Conservation (phyloP, 2,329 filamentous ascomycete genomes). For the Pestalotiopsis fici region DNA sequence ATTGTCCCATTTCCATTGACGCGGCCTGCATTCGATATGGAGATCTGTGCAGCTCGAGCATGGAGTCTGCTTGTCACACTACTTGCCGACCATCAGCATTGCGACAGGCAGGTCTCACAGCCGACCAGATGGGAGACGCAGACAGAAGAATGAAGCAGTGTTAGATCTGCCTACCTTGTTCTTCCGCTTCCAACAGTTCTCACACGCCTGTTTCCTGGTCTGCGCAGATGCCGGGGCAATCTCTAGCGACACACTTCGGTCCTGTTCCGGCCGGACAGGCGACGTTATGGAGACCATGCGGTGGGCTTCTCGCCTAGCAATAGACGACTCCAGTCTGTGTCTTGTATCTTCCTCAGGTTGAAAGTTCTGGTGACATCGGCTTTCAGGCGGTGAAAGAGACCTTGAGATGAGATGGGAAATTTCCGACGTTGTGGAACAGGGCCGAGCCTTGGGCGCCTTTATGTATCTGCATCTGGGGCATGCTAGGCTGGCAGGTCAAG, state of each 20-base stretch:
- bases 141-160: background rate
- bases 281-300: background rate
- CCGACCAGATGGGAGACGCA: background rate
- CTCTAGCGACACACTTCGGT: background rate
- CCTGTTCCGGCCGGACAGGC: background rate
- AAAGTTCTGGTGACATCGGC: background rate
- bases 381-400: background rate
- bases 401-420: background rate
- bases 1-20: background rate
- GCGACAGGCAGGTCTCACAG: background rate
- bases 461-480: background rate
- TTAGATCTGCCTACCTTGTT: conserved; percentile 23
- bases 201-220: conserved; percentile 23
- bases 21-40: conserved; percentile 6
- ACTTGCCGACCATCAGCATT: background rate
- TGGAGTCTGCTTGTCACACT: conserved; percentile 7
- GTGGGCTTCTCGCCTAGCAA: background rate
- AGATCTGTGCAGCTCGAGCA: conserved; percentile 11
- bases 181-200: conserved; percentile 32
- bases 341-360: background rate
- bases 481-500: background rate
- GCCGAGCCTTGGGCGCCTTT: background rate
- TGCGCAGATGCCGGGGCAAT: background rate
- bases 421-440: background rate
- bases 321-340: background rate